Evolutionary conservation across 1,139 yeast genomes (phyloP).

Genomic region (Debaryomycetaceae sp.): DNA sequence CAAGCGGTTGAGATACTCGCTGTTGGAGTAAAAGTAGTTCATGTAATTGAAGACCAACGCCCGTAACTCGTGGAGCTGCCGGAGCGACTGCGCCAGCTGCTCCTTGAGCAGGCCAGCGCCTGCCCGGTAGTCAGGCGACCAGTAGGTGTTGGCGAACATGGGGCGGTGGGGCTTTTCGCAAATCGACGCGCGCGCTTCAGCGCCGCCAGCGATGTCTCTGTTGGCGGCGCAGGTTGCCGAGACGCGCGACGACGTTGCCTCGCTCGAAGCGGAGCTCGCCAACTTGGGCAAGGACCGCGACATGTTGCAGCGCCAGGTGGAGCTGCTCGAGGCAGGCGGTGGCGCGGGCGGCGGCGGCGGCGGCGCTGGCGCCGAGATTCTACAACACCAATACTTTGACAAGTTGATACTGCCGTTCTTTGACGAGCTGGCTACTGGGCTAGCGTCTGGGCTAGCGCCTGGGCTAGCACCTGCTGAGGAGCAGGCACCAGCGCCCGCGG

Average conservation of each 20-base stretch:
- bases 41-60: slow-evolving; percentile 36
- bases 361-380: slow-evolving; percentile 3
- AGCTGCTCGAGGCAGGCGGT: not conserved
- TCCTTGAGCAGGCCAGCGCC: slow-evolving; percentile 30
- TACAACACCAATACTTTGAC: slow-evolving; percentile 9
- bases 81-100: slow-evolving; percentile 31
- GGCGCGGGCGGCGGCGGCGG: not conserved
- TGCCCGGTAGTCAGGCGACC: slow-evolving; percentile 41
- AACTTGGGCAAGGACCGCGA: slow-evolving; percentile 1
- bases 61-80: slow-evolving; percentile 41
- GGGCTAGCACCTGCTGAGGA: too few species aligned
- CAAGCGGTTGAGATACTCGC: slow-evolving; percentile 29
- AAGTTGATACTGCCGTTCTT: slow-evolving; percentile 11
- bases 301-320: slow-evolving; percentile 2
- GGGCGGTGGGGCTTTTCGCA: slow-evolving; percentile 3
- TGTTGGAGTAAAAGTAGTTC: slow-evolving; percentile 34
- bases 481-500: too few species aligned
- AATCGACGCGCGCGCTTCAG: too few species aligned
- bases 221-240: slow-evolving; percentile 12
- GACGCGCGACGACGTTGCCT: slow-evolving; percentile 2
- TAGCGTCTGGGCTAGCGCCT: too few species aligned
- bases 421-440: too few species aligned
- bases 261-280: slow-evolving; percentile 5
- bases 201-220: too few species aligned
- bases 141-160: slow-evolving; percentile 32